phyloP scores from a whole-genome alignment of 768 basidiomycete genomes.

The Lactarius sp. region DNA sequence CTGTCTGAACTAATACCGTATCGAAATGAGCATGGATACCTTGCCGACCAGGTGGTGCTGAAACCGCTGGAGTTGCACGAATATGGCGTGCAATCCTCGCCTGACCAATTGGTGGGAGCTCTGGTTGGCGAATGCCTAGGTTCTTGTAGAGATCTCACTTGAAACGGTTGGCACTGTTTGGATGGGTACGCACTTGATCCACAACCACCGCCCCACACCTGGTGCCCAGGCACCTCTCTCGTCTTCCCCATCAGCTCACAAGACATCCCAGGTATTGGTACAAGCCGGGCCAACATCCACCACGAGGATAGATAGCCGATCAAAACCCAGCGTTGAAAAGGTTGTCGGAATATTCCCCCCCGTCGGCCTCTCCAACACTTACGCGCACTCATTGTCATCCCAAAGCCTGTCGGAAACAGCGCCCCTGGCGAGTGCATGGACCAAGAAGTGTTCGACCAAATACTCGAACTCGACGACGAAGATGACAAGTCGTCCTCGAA shows the following conservation, averaged over 20 bases:
- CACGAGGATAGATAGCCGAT: neutral
- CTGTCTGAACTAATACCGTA: too few species aligned
- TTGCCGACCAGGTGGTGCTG: too few species aligned
- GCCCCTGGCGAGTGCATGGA: conserved; percentile 49
- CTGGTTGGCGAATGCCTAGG: too few species aligned
- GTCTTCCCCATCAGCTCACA: neutral
- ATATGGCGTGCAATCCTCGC: too few species aligned
- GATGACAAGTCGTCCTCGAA: conserved; percentile 76
- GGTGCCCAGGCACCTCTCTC: conserved; percentile 5
- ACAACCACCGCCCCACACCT: neutral
- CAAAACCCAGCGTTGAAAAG: neutral
- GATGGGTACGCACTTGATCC: neutral
- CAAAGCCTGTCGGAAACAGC: neutral
- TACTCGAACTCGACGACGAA: conserved; percentile 91
- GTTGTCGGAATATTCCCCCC: neutral
- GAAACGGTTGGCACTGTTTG: too few species aligned
- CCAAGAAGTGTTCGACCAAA: conserved; percentile 76
- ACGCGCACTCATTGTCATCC: neutral
- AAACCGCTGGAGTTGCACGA: too few species aligned
- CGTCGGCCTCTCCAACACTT: neutral
- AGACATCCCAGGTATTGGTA: neutral
- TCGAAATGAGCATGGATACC: too few species aligned
- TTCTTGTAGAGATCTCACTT: too few species aligned
- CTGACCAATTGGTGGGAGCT: too few species aligned
- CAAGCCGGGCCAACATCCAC: neutral